A percentile compares a stretch with the other conserved stretches of the same genome.
These are phyloP conservation scores for Dryadomyces quercus-mongolicae DNA, from an alignment of 2,329 filamentous ascomycete species.

Conservation along the genomic window DNA sequence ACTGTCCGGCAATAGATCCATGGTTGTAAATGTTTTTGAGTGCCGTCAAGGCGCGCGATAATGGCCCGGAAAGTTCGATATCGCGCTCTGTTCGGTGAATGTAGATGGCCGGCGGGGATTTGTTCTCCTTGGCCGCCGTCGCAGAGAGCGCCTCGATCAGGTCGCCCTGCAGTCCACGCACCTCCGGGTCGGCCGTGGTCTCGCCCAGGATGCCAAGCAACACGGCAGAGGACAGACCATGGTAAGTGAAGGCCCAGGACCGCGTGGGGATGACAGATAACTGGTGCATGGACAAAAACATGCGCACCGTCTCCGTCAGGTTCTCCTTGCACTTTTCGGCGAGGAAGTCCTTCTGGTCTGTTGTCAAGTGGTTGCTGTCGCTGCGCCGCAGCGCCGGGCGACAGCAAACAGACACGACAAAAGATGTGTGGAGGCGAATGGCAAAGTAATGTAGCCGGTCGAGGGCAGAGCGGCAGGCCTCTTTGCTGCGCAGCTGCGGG, in stretches of 20 bases:
- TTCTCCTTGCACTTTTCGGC: conserved; percentile 49
- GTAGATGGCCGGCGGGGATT: conserved; percentile 37
- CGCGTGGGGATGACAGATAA: conserved; percentile 53
- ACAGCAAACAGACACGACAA: conserved; percentile 53
- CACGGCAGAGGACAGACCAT: conserved; percentile 52
- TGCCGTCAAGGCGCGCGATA: conserved; percentile 48
- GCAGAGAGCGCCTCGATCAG: conserved; percentile 51
- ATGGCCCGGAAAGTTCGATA: conserved; percentile 48
- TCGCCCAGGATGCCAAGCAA: conserved; percentile 51
- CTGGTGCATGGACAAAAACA: conserved; percentile 59
- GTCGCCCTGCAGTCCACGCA: conserved; percentile 51
- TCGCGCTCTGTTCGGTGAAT: conserved; percentile 45
- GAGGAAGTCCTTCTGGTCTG: conserved; percentile 39
- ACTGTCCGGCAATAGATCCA: conserved; percentile 20
- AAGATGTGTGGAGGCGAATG: conserved; percentile 52
- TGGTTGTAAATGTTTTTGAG: conserved; percentile 56
- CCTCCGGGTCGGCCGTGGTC: conserved; percentile 50
- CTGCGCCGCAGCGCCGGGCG: conserved; percentile 45
- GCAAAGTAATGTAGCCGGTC: conserved; percentile 53
- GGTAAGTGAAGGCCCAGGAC: conserved; percentile 57
- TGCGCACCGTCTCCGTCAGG: conserved; percentile 52
- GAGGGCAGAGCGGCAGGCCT: conserved; percentile 50
- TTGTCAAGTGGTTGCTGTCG: conserved; percentile 35
- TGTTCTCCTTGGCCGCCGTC: conserved; percentile 49
- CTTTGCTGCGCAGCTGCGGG: conserved; percentile 44